Base-by-base conservation (phyloP, 805 yeast genomes). In the Hanseniaspora thailandica region DNA sequence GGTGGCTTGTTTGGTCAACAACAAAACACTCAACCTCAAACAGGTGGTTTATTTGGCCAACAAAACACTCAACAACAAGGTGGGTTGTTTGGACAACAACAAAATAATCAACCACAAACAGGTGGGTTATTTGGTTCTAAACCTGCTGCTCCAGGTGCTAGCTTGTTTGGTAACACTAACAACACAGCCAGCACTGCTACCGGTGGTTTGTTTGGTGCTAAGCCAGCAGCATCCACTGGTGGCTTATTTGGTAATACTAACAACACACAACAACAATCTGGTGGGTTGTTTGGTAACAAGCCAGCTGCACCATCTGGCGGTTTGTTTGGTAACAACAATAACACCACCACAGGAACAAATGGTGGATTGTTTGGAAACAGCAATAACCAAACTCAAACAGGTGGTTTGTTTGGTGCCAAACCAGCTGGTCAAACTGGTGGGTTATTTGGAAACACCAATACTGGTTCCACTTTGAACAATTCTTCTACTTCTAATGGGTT, bases 1-100 rank as follows among this genome's bases (percentile, higher is more conserved):
- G 72, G 75, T 22, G 76, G 77, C 1, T 61, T 75, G 50, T 76
- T 76, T 60, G 78, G 78, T 31, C 34, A 31, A 13, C 34, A 66
- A 62, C 57, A 58, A 57, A 62, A 57, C 31, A 55, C 55, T 60
- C 45, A 60, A 55, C 57, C 54, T 3, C 44, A 58, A n/a, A n/a
- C n/a, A 38, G 45, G 51, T 13, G 64, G 62, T 19, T 60, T 70
- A 20, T 71, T 76, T 66, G 77, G 78, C 33, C 34, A 31, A 31
- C 57, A 58, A 57, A 62, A 57, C 31, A 55, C 55, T 60, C 45
- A 60, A 55, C 57, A 55, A 5, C 44, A 58, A 38, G 45, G 51
- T 13, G 64, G 62, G 19, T 60, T 70, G 23, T 71, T 76, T 66
- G 77, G 78, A 33, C 34, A 31, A 31, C 59, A 30, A 26, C 65